Evolutionary conservation across 2,329 filamentous ascomycete species (phyloP), one percentile per base, ranked within the genome.

Genomic region (Sporothrix globosa): DNA sequence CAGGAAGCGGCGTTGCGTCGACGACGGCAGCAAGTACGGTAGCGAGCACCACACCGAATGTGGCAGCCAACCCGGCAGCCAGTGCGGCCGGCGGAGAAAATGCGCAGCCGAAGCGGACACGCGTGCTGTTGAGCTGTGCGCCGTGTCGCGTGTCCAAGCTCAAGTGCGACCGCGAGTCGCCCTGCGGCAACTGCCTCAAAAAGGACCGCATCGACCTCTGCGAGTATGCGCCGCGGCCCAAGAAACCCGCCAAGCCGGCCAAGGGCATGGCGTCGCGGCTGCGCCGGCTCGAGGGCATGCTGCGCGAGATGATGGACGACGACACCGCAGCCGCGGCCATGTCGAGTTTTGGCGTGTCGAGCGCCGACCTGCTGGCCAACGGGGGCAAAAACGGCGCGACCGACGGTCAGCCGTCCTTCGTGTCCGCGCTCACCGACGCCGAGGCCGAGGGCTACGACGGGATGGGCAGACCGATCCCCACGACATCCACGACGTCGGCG

Each of bases 211-310:
- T 78, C 1, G 81, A 83, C 2, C 75, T 78, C 19, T 88, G 86
- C 75, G 75, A 77, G 6, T 87, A 87, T 75, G 84, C 84, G 30
- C 82, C 84, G 19, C 81, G 80, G 72, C 81, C 81, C 2, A 78
- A 78, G 71, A 81, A 82, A 74, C 77, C 77, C 69, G 76, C 75
- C 3, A 71, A 68, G 72, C 82, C 81, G 10, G 77, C 80, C 21
- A 83, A 81, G 77, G 83, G 82, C 77, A 85, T 88, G 85, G 82
- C 85, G 39, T 83, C 84, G 11, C 80, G 86, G 68, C 78, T 88
- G 63, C 83, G 82, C 76, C 81, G 85, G 67, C 83, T 88, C 0
- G 86, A 88, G 76, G 83, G 84, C 69, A 83, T 88, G 82, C 84
- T 88, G n/a, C 81, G 86, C 48, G 81, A 79, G 68, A 86, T 87